Conservation (phyloP, 108 stramenopile species). For the Nannochloropsis granulata region DNA sequence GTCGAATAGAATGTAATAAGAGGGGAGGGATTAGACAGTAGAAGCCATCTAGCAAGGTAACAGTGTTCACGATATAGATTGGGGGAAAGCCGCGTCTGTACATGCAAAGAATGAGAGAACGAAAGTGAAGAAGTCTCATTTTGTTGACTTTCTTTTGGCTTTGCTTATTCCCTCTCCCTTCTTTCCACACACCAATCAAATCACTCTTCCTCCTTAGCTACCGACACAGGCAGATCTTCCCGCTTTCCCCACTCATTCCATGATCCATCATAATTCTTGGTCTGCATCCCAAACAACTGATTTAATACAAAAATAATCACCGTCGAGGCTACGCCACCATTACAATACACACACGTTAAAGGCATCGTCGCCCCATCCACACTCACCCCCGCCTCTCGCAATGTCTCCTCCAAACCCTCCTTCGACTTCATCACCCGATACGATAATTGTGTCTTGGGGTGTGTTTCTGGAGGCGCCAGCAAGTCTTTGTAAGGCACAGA, state of each 20-base stretch:
- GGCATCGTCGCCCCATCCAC: conserved; percentile 1
- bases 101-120: no score
- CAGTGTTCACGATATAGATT: no score
- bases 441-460: background rate
- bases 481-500: conserved; percentile 15
- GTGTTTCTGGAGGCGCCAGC: background rate
- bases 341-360: conserved; percentile 23
- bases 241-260: conserved; percentile 34
- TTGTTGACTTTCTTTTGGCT: no score
- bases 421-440: background rate
- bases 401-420: background rate
- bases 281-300: background rate
- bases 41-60: no score
- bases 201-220: background rate
- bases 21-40: no score
- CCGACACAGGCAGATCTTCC: background rate
- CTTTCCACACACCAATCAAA: background rate
- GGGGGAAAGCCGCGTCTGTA: no score
- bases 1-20: no score
- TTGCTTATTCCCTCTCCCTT: no score
- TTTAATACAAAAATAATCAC: conserved; percentile 11
- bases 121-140: no score
- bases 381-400: conserved; percentile 9
- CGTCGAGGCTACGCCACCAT: conserved; percentile 30
- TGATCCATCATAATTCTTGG: conserved; percentile 24